These are phyloP conservation scores for Hydnum rufescens DNA, from an alignment of 768 basidiomycete genomes.

Conservation along the genomic window DNA sequence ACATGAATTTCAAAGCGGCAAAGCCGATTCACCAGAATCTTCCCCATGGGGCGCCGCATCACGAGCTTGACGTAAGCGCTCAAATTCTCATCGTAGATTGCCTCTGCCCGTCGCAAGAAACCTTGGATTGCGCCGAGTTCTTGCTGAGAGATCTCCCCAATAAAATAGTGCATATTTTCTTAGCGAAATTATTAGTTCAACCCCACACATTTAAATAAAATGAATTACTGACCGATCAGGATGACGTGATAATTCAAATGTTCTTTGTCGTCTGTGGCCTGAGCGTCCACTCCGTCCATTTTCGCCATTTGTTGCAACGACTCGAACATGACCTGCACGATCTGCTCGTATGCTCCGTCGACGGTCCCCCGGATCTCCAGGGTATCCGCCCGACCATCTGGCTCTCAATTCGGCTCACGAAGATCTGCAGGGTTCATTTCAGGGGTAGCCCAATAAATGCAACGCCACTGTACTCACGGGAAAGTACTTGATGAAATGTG, in stretches of 20 bases:
- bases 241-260: slow-evolving; percentile 94
- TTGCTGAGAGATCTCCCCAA: slow-evolving; percentile 58
- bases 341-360: slow-evolving; percentile 68
- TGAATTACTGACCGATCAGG: slow-evolving; percentile 50
- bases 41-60: slow-evolving; percentile 67
- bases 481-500: slow-evolving; percentile 83
- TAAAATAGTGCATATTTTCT: slow-evolving; percentile 97
- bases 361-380: slow-evolving; percentile 61
- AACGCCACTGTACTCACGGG: slow-evolving; percentile 25
- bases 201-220: not conserved
- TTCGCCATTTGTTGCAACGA: slow-evolving; percentile 91
- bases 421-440: slow-evolving; percentile 20
- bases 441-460: not conserved
- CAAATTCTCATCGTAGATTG: slow-evolving; percentile 79
- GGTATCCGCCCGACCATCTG: slow-evolving; percentile 63
- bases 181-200: not conserved
- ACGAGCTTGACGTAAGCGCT: slow-evolving; percentile 71
- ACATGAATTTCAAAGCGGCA: not conserved
- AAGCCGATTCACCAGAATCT: slow-evolving; percentile 47
- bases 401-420: slow-evolving; percentile 61
- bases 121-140: slow-evolving; percentile 39
- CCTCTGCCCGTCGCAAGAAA: slow-evolving; percentile 55
- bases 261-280: slow-evolving; percentile 71
- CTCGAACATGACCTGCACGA: slow-evolving; percentile 82
- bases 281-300: slow-evolving; percentile 51